Conservation (phyloP, 1,139 yeast genomes). For the Debaryomyces sp. region DNA sequence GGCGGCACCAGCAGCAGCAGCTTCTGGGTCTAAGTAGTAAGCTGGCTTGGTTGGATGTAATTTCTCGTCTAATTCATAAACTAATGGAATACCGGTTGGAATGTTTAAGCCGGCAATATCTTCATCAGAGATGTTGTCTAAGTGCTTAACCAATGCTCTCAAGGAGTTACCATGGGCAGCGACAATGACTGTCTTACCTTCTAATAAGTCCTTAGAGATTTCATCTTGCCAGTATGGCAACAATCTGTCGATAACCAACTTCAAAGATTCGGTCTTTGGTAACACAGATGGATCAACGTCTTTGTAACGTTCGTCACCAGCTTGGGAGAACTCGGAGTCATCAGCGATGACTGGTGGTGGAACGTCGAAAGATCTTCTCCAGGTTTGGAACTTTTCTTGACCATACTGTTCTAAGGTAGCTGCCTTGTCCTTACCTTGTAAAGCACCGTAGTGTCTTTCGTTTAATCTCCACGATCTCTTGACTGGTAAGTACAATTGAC, state of each 20-base stretch:
- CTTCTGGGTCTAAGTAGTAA: conserved; percentile 98
- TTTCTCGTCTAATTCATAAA: conserved; percentile 87
- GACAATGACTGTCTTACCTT: conserved; percentile 86
- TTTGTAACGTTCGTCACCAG: conserved; percentile 80
- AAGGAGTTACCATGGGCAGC: conserved; percentile 99
- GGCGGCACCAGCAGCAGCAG: conserved; percentile 99
- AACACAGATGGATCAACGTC: conserved; percentile 82
- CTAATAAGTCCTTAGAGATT: conserved; percentile 81
- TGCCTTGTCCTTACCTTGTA: conserved; percentile 98
- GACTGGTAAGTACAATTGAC: conserved; percentile 89
- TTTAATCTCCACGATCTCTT: conserved; percentile 97
- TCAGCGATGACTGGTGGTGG: conserved; percentile 93
- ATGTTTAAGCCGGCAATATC: conserved; percentile 94
- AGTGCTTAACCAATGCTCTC: conserved; percentile 95
- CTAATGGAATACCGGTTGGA: conserved; percentile 99
- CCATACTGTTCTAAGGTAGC: conserved; percentile 88
- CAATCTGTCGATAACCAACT: conserved; percentile 93
- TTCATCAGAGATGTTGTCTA: conserved; percentile 89
- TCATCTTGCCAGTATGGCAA: conserved; percentile 98
- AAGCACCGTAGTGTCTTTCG: conserved; percentile 96
- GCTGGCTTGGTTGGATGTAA: conserved; percentile 92
- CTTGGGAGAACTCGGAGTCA: conserved; percentile 81
- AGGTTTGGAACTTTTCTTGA: conserved; percentile 89
- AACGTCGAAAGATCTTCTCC: conserved; percentile 97
- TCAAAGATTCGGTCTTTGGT: conserved; percentile 94